Evolutionary conservation across 83 land plant genomes (phyloP).

Genomic region (Picea mariana): DNA sequence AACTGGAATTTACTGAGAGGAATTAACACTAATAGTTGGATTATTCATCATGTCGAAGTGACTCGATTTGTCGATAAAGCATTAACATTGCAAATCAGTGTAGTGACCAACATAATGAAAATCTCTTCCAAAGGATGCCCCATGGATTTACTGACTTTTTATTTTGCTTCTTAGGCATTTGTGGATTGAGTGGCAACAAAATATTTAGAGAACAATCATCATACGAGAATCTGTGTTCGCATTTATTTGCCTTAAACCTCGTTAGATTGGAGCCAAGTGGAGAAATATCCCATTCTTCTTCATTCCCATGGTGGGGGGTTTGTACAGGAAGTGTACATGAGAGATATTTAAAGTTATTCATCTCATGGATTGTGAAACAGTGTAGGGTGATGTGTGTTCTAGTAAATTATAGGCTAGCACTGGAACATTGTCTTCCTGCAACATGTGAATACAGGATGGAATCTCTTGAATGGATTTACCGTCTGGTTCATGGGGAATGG

Average conservation of each 20-base stretch:
- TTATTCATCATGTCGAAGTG: too few relatives aligned
- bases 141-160: too few relatives aligned
- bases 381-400: conserved; percentile 44
- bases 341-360: conserved; percentile 43
- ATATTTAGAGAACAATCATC: neutral
- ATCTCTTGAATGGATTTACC: conserved; percentile 56
- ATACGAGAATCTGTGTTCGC: neutral
- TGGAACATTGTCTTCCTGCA: conserved; percentile 73
- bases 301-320: conserved; percentile 82
- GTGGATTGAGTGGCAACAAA: too few relatives aligned
- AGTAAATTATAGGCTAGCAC: conserved; percentile 53
- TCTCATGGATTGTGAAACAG: conserved; percentile 31
- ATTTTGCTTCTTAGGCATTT: too few relatives aligned
- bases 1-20: too few relatives aligned
- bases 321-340: conserved; percentile 40
- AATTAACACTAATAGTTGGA: too few relatives aligned
- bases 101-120: too few relatives aligned
- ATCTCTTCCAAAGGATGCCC: too few relatives aligned
- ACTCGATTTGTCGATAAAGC: too few relatives aligned
- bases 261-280: neutral
- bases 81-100: too few relatives aligned
- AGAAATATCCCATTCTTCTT: conserved; percentile 37
- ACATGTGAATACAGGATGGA: conserved; percentile 40
- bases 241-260: neutral
- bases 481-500: conserved; percentile 23